A percentile compares a stretch with the other conserved stretches of the same genome.
Evolutionary conservation across 306 rosid species (phyloP).

Genomic region (Quercus parvula): DNA sequence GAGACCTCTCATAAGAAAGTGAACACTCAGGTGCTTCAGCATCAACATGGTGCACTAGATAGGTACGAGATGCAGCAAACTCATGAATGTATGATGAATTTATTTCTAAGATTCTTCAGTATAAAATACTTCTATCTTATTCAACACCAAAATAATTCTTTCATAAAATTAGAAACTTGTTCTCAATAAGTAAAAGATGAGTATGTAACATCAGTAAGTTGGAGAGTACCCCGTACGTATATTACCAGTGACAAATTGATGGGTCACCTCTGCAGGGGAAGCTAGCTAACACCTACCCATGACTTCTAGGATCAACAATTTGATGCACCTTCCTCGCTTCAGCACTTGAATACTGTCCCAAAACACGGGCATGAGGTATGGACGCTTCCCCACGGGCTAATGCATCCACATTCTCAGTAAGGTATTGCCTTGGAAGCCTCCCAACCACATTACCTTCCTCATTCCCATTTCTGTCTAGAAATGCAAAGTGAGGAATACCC

Average conservation of each 20-base stretch:
- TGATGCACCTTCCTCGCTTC: constrained; percentile 89
- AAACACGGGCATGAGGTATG: constrained; percentile 82
- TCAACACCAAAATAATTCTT: not conserved
- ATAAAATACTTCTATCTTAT: not conserved
- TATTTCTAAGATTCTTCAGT: not conserved
- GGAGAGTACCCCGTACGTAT: constrained; percentile 23
- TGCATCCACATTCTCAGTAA: constrained; percentile 81
- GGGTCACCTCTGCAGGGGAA: constrained; percentile 9
- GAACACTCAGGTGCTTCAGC: not conserved
- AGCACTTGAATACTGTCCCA: constrained; percentile 80
- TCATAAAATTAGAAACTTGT: constrained; percentile 9
- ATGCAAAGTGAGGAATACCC: constrained; percentile 97
- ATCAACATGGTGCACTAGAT: not conserved
- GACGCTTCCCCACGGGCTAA: constrained; percentile 73
- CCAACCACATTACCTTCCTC: constrained; percentile 96
- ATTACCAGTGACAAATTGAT: constrained; percentile 16
- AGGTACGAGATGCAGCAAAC: not conserved
- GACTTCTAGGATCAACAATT: constrained; percentile 88
- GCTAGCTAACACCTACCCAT: constrained; percentile 50
- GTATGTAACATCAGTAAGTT: constrained; percentile 8
- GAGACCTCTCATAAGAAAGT: not conserved
- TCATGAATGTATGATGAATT: not conserved
- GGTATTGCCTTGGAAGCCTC: constrained; percentile 72
- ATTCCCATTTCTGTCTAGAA: constrained; percentile 83
- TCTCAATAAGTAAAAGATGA: not conserved